Percentiles rank a stretch among this genome's conserved stretches.
phyloP scores from a whole-genome alignment of 2,329 filamentous ascomycete species.

The Alternaria rosae region DNA sequence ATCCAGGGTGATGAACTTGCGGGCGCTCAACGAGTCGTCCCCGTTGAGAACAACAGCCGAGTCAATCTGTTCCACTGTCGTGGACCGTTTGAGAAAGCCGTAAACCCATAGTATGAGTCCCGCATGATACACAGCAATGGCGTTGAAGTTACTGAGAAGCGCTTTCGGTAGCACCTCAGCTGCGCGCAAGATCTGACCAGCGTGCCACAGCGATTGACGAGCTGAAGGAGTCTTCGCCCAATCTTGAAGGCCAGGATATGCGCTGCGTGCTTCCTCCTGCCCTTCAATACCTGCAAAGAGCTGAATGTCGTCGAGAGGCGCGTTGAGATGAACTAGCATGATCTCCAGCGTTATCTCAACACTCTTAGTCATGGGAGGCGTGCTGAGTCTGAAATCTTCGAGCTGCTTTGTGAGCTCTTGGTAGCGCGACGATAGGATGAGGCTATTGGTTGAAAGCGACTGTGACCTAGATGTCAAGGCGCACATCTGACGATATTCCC shows the following conservation, averaged over 20 bases:
- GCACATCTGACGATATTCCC: conserved; percentile 70
- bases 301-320: conserved; percentile 70
- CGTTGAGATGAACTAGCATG: conserved; percentile 69
- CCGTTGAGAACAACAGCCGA: conserved; percentile 61
- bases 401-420: conserved; percentile 69
- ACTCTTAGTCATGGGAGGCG: conserved; percentile 47
- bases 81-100: conserved; percentile 59
- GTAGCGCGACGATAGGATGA: conserved; percentile 48
- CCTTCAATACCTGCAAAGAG: conserved; percentile 73
- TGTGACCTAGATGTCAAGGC: conserved; percentile 59
- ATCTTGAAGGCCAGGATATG: conserved; percentile 65
- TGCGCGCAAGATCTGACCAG: conserved; percentile 70
- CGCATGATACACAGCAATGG: conserved; percentile 73
- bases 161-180: conserved; percentile 63
- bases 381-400: conserved; percentile 59
- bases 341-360: conserved; percentile 54
- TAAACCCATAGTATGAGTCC: conserved; percentile 74
- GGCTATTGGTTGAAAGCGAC: conserved; percentile 35
- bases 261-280: conserved; percentile 68
- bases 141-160: conserved; percentile 70
- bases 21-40: conserved; percentile 60
- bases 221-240: conserved; percentile 66
- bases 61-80: conserved; percentile 31
- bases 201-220: conserved; percentile 70
- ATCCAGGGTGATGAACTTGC: conserved; percentile 65